phyloP scores from a whole-genome alignment of 306 rosid species.

The Astragalus membranaceus region DNA sequence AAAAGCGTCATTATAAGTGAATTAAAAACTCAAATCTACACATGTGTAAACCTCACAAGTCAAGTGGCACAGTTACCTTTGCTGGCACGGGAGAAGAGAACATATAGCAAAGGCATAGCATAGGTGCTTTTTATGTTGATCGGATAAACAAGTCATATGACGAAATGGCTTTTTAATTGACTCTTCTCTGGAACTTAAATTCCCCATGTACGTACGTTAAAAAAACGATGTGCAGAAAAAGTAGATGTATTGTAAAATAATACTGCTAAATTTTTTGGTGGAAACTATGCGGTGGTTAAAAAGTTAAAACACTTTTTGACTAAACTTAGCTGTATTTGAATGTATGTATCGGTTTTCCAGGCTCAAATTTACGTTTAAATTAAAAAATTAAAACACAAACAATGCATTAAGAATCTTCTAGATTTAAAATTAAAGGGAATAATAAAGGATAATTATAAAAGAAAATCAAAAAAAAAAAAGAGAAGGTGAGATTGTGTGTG shows the following conservation, averaged over 20 bases:
- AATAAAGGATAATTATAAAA: too few relatives aligned
- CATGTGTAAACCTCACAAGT: background rate
- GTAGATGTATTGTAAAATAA: background rate
- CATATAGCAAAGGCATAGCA: background rate
- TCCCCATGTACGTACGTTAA: background rate
- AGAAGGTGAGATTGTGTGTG: background rate
- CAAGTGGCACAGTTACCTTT: background rate
- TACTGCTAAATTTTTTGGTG: background rate
- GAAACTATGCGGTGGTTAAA: constrained; percentile 1
- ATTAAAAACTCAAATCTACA: too few relatives aligned
- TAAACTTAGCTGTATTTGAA: background rate
- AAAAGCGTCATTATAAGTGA: too few relatives aligned
- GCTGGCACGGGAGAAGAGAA: background rate
- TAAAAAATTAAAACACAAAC: too few relatives aligned
- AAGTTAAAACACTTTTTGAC: background rate
- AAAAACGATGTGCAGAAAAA: background rate
- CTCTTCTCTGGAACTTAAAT: background rate
- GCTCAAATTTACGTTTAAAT: too few relatives aligned
- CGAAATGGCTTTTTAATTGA: background rate
- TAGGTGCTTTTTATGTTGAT: background rate
- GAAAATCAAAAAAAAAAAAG: too few relatives aligned
- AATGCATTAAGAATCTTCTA: too few relatives aligned
- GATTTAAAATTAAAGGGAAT: too few relatives aligned
- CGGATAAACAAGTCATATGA: background rate
- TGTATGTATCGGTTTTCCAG: too few relatives aligned